These are phyloP conservation scores for Terana coerulea DNA, from an alignment of 768 basidiomycete genomes.

Conservation along the genomic window DNA sequence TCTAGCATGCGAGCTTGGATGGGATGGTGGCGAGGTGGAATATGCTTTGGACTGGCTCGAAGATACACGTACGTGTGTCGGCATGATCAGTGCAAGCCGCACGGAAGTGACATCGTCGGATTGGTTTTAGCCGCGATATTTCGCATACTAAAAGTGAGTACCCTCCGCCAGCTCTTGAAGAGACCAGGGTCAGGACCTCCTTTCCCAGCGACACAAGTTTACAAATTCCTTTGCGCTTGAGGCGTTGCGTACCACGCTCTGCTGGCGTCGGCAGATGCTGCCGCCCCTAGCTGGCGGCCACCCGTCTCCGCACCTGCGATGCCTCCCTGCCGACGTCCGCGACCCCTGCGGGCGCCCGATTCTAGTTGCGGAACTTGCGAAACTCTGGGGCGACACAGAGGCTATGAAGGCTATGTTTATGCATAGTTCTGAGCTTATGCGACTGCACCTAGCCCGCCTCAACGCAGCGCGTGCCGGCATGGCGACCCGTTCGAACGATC, in stretches of 20 bases:
- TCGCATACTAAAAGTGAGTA: conserved; percentile 50
- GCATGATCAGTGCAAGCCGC: not conserved
- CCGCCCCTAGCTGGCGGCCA: conserved; percentile 28
- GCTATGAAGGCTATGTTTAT: conserved; percentile 41
- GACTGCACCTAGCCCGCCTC: conserved; percentile 50
- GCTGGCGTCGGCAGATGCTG: conserved; percentile 21
- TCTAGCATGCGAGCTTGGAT: conserved; percentile 52
- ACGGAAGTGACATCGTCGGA: not conserved
- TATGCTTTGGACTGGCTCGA: conserved; percentile 61
- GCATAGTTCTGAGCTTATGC: conserved; percentile 49
- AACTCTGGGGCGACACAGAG: conserved; percentile 37
- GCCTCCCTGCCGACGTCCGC: conserved; percentile 47
- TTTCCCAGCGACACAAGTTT: conserved; percentile 60
- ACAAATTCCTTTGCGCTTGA: conserved; percentile 59
- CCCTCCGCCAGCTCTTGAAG: not conserved
- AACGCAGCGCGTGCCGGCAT: conserved; percentile 31
- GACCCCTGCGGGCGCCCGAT: conserved; percentile 70
- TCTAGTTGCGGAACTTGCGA: conserved; percentile 46
- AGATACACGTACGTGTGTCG: conserved; percentile 52
- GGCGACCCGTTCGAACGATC: not conserved
- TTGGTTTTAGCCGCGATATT: conserved; percentile 33
- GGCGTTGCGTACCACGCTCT: conserved; percentile 20
- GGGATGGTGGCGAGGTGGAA: conserved; percentile 41
- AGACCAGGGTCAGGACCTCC: conserved; percentile 5
- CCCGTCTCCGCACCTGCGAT: conserved; percentile 36